Conservation (phyloP, 495 filamentous ascomycete genomes). For the Pseudomonodictys pantanalensis region DNA sequence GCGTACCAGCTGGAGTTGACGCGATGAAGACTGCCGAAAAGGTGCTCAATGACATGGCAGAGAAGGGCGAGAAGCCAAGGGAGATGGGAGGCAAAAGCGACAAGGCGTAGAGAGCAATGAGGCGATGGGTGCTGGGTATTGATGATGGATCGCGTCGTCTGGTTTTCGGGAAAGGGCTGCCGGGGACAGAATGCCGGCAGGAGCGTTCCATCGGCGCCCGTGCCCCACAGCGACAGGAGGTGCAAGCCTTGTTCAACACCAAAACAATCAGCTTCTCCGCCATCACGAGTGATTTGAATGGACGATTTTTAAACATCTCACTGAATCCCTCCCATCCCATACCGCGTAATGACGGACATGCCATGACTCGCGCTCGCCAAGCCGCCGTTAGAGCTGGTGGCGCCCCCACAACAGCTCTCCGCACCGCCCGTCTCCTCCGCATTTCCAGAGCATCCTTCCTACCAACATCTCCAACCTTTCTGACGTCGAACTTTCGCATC, state of each 20-base stretch:
- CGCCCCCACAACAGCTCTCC: constrained; percentile 1
- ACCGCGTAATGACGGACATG: constrained; percentile 6
- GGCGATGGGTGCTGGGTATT: not conserved
- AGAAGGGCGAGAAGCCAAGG: constrained; percentile 26
- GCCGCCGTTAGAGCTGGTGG: constrained; percentile 24
- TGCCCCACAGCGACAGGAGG: no score
- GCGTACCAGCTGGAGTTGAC: constrained; percentile 57
- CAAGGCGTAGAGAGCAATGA: constrained; percentile 10
- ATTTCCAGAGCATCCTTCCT: constrained; percentile 7
- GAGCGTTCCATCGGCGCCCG: no score
- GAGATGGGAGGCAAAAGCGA: constrained; percentile 26
- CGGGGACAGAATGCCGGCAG: no score
- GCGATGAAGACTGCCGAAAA: constrained; percentile 44
- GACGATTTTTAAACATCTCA: constrained; percentile 8
- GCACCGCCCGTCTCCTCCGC: constrained; percentile 2
- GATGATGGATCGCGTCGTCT: not conserved
- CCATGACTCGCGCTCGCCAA: constrained; percentile 20
- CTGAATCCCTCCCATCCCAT: constrained; percentile 6
- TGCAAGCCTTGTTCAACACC: no score
- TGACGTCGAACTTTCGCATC: not conserved
- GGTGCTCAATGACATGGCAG: constrained; percentile 38
- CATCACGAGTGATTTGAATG: constrained; percentile 5
- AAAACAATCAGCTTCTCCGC: no score
- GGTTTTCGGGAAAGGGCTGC: no score
- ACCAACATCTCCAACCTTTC: not conserved